A percentile compares a stretch with the other conserved stretches of the same genome.
phyloP scores from a whole-genome alignment of 75 land plant genomes.

The Cryptomeria japonica region DNA sequence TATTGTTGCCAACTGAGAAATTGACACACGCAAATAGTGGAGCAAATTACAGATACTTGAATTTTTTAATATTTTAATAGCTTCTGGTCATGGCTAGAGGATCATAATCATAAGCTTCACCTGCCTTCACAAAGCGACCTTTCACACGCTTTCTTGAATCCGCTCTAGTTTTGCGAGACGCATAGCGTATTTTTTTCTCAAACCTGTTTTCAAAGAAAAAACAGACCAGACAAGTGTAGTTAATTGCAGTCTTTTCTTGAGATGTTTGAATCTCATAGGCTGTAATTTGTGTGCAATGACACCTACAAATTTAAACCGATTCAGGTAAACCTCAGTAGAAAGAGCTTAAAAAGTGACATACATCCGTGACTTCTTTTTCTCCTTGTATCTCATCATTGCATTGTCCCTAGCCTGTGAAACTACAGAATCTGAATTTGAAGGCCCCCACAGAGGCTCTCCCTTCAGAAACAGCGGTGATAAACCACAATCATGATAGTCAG shows the following conservation, averaged over 20 bases:
- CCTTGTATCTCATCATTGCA: slow-evolving; percentile 55
- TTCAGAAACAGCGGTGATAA: slow-evolving; percentile 16
- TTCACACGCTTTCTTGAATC: slow-evolving; percentile 54
- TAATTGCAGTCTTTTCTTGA: not conserved
- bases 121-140: slow-evolving; percentile 61
- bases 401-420: slow-evolving; percentile 31
- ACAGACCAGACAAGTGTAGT: not conserved
- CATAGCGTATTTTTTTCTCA: slow-evolving; percentile 58
- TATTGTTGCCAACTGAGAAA: not conserved
- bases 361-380: slow-evolving; percentile 51
- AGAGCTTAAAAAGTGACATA: slow-evolving; percentile 15
- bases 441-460: slow-evolving; percentile 17
- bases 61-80: slow-evolving; percentile 10
- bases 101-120: slow-evolving; percentile 58
- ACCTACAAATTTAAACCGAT: not conserved
- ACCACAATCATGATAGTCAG: slow-evolving; percentile 38
- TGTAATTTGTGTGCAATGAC: not conserved
- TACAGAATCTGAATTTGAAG: slow-evolving; percentile 26
- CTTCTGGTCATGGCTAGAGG: slow-evolving; percentile 35
- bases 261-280: not conserved
- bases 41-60: not conserved
- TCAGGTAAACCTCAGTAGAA: not conserved
- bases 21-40: not conserved
- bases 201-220: slow-evolving; percentile 28
- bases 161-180: slow-evolving; percentile 54